These are phyloP conservation scores for Pochonia chlamydosporia DNA, from an alignment of 2,329 filamentous ascomycete species.

Conservation along the genomic window DNA sequence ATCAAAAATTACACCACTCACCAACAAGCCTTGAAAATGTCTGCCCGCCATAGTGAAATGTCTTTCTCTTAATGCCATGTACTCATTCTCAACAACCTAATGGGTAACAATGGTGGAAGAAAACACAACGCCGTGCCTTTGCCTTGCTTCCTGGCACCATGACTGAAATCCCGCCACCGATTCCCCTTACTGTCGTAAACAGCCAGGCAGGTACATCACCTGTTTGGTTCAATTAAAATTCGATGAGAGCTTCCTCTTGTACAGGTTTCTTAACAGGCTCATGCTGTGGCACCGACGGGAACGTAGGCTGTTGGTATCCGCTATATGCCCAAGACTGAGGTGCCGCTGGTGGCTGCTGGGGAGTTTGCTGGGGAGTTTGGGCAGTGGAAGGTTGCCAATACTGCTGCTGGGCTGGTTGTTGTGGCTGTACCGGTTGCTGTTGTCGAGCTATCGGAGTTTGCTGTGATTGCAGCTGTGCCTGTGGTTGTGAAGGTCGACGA, in stretches of 20 bases:
- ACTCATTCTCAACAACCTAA: background rate
- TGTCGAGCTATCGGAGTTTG: conserved; percentile 11
- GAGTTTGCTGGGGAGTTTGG: conserved; percentile 22
- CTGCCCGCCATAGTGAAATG: background rate
- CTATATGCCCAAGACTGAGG: conserved; percentile 39
- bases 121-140: background rate
- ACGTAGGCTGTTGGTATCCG: conserved; percentile 53
- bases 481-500: conserved; percentile 7
- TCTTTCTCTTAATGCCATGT: background rate
- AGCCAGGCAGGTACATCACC: too few species aligned
- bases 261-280: conserved; percentile 39
- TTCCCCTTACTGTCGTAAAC: background rate
- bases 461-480: conserved; percentile 20
- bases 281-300: conserved; percentile 54
- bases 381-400: conserved; percentile 31
- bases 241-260: conserved; percentile 75
- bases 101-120: background rate
- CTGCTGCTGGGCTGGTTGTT: conserved; percentile 25
- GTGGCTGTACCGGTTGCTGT: conserved; percentile 23
- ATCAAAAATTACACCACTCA: background rate
- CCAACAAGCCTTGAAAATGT: background rate
- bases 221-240: conserved; percentile 45
- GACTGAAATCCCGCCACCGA: background rate
- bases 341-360: conserved; percentile 24
- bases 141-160: background rate